Evolutionary conservation across 257 asterid species (phyloP).

Genomic region (Primulina tabacum): DNA sequence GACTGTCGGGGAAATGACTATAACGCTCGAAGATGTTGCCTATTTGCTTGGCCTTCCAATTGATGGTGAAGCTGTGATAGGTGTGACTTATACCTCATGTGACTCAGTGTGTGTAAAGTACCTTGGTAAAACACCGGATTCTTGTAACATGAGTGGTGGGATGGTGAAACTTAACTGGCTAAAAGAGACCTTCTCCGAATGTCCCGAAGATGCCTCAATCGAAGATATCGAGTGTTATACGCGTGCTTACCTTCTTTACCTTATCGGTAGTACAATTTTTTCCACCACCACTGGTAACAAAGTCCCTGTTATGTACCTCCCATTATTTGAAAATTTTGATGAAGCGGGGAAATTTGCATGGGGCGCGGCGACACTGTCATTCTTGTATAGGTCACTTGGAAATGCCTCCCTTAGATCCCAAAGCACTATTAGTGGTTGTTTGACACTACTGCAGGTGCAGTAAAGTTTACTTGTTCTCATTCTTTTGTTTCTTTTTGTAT

Average conservation of each 20-base stretch:
- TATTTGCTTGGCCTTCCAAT: constrained; percentile 86
- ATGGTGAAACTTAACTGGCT: constrained; percentile 98
- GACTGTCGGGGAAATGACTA: constrained; percentile 91
- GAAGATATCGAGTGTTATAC: constrained; percentile 71
- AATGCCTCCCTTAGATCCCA: constrained; percentile 94
- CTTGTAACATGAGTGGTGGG: constrained; percentile 57
- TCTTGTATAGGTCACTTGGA: constrained; percentile 91
- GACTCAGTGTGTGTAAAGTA: constrained; percentile 40
- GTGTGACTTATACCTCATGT: constrained; percentile 79
- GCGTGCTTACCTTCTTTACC: constrained; percentile 92
- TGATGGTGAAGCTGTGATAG: constrained; percentile 93
- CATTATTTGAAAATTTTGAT: constrained; percentile 82
- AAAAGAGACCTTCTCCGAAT: constrained; percentile 76
- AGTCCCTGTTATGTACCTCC: constrained; percentile 96
- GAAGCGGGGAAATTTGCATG: constrained; percentile 93
- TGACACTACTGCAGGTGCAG: constrained; percentile 82
- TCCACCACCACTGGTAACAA: constrained; percentile 97
- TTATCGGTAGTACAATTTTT: constrained; percentile 88
- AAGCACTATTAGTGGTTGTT: constrained; percentile 92
- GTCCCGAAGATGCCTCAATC: constrained; percentile 62
- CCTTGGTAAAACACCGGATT: constrained; percentile 44
- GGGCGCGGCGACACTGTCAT: constrained; percentile 94
- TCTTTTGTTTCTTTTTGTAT: background rate
- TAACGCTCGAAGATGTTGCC: constrained; percentile 89
- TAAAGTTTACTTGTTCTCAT: constrained; percentile 17